Conservation (phyloP, 208 protist genomes). For the Acanthamoeba divionensis region DNA sequence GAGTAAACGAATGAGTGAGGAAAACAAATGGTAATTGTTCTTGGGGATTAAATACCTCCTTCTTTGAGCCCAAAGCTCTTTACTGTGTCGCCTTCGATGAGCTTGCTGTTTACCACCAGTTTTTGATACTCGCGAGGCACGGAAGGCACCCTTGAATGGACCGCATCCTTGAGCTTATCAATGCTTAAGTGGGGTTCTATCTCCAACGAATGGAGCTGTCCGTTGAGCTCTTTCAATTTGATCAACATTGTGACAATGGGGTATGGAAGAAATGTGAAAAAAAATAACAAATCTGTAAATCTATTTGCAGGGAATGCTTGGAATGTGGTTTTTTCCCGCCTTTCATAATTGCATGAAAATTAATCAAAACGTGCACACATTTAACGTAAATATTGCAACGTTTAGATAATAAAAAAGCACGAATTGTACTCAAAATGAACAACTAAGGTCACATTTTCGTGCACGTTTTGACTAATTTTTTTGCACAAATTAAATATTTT, state of each 20-base stretch:
- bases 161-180: background rate
- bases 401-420: no score
- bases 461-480: background rate
- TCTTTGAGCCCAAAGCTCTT: background rate
- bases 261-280: no score
- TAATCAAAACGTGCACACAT: no score
- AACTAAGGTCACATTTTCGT: background rate
- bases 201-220: background rate
- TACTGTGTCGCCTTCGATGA: background rate
- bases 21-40: no score
- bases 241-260: background rate
- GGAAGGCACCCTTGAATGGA: background rate
- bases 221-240: background rate
- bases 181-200: background rate
- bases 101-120: background rate
- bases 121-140: background rate
- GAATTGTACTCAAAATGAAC: no score
- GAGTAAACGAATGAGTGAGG: no score
- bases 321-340: background rate
- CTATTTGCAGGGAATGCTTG: background rate
- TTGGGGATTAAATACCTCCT: background rate
- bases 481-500: background rate
- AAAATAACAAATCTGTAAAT: no score
- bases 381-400: no score
- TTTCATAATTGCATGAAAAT: background rate